phyloP scores from a whole-genome alignment of 192 early-diverging fungal species.

The Linderina pennispora region DNA sequence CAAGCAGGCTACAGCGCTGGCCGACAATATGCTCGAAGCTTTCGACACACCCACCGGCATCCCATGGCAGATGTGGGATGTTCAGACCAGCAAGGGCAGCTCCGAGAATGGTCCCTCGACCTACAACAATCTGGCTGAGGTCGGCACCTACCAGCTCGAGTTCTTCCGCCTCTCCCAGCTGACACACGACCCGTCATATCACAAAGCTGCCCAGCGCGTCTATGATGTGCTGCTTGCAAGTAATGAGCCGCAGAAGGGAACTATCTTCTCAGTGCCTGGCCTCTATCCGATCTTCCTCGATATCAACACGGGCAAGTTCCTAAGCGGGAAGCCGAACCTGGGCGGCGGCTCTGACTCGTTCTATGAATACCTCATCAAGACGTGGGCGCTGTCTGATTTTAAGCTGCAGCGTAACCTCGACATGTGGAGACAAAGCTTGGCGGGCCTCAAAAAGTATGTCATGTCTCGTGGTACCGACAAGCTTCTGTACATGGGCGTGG shows the following conservation, averaged over 20 bases:
- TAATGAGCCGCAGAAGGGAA: slow-evolving; percentile 33
- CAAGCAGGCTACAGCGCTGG: slow-evolving; percentile 74
- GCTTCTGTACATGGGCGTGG: slow-evolving; percentile 44
- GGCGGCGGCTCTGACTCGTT: slow-evolving; percentile 89
- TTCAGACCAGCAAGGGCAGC: slow-evolving; percentile 50
- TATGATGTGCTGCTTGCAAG: slow-evolving; percentile 40
- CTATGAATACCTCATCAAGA: slow-evolving; percentile 94
- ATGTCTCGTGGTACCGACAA: slow-evolving; percentile 36
- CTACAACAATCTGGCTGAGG: slow-evolving; percentile 44
- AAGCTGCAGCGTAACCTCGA: slow-evolving; percentile 39
- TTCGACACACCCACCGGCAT: slow-evolving; percentile 49
- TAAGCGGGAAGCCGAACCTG: slow-evolving; percentile 59
- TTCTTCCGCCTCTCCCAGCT: slow-evolving; percentile 81
- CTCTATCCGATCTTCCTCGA: slow-evolving; percentile 74
- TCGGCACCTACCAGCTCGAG: slow-evolving; percentile 59
- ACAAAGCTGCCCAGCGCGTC: slow-evolving; percentile 66
- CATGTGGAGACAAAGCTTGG: slow-evolving; percentile 42
- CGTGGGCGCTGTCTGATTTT: slow-evolving; percentile 71
- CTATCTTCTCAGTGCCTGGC: slow-evolving; percentile 45
- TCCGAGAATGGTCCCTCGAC: slow-evolving; percentile 36
- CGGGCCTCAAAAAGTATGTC: slow-evolving; percentile 39
- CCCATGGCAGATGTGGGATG: slow-evolving; percentile 71
- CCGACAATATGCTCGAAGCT: slow-evolving; percentile 68
- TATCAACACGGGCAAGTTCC: slow-evolving; percentile 41
- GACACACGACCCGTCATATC: slow-evolving; percentile 75